Evolutionary conservation across 1,139 yeast species (phyloP).

Genomic region (Geotrichum europaeum): DNA sequence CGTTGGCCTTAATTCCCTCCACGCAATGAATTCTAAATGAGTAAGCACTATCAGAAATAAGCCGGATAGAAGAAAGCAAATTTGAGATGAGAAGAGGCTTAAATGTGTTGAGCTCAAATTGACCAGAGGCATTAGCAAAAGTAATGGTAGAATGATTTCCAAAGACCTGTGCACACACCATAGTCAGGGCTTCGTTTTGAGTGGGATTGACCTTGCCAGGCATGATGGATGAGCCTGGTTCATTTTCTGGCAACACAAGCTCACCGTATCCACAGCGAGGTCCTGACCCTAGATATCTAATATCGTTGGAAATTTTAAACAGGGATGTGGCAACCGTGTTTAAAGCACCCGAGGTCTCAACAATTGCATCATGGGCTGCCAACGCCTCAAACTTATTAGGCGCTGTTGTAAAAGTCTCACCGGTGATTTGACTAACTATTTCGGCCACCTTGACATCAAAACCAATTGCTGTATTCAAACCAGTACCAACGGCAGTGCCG

Average conservation of each 20-base stretch:
- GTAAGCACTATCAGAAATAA: slow-evolving; percentile 79
- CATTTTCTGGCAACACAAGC: slow-evolving; percentile 90
- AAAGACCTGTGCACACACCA: slow-evolving; percentile 96
- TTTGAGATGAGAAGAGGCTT: slow-evolving; percentile 93
- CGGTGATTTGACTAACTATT: slow-evolving; percentile 75
- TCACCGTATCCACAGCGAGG: slow-evolving; percentile 99
- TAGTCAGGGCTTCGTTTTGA: slow-evolving; percentile 96
- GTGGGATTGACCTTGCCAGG: slow-evolving; percentile 99
- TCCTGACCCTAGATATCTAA: slow-evolving; percentile 96
- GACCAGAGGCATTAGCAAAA: slow-evolving; percentile 97
- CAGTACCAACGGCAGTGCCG: slow-evolving; percentile 99
- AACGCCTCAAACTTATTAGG: slow-evolving; percentile 98
- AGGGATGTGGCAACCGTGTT: slow-evolving; percentile 91
- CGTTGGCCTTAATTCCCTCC: slow-evolving; percentile 87
- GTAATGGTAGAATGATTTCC: slow-evolving; percentile 95
- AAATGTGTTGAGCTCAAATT: slow-evolving; percentile 95
- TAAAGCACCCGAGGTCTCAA: slow-evolving; percentile 94
- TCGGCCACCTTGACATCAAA: slow-evolving; percentile 79
- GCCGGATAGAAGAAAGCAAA: slow-evolving; percentile 77
- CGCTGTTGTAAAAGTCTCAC: slow-evolving; percentile 82
- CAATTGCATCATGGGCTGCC: slow-evolving; percentile 98
- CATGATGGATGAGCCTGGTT: slow-evolving; percentile 98
- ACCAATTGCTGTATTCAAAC: slow-evolving; percentile 87
- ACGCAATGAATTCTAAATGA: slow-evolving; percentile 94
- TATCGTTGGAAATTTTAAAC: slow-evolving; percentile 95